phyloP scores from a whole-genome alignment of 768 basidiomycete species.

The Termitomyces sp. region DNA sequence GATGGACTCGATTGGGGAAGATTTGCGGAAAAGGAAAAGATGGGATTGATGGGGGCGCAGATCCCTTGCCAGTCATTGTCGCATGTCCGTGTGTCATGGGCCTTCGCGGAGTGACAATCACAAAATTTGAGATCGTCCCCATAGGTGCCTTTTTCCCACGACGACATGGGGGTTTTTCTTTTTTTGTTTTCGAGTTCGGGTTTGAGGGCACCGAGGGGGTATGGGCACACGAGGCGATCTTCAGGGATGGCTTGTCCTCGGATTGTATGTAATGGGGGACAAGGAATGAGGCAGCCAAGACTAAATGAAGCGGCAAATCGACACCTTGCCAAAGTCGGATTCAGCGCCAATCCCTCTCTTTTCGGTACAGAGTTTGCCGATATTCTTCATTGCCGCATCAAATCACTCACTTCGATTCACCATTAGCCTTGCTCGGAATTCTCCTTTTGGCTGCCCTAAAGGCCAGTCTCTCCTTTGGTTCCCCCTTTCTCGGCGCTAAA shows the following conservation, averaged over 20 bases:
- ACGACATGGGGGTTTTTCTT: neutral
- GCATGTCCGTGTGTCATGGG: constrained; percentile 9
- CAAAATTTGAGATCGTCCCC: neutral
- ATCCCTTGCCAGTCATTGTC: constrained; percentile 4
- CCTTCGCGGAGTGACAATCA: constrained; percentile 14
- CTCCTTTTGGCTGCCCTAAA: constrained; percentile 15
- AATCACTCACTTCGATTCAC: constrained; percentile 10
- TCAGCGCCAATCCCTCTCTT: constrained; percentile 26
- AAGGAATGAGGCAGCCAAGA: constrained; percentile 5
- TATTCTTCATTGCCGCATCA: constrained; percentile 16
- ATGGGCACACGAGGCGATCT: too few species aligned
- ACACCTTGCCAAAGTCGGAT: constrained; percentile 9
- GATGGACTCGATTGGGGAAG: constrained; percentile 12
- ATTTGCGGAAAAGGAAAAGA: constrained; percentile 12
- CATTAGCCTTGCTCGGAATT: constrained; percentile 11
- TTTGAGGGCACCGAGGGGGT: constrained; percentile 2
- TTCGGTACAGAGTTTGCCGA: constrained; percentile 19
- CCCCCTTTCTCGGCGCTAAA: constrained; percentile 9
- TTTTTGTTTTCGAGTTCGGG: neutral
- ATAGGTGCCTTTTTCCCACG: neutral
- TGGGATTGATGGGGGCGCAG: constrained; percentile 6
- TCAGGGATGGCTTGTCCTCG: too few species aligned
- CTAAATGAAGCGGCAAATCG: constrained; percentile 22
- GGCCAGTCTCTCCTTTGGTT: too few species aligned
- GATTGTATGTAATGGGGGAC: neutral